Evolutionary conservation across 2,329 filamentous ascomycete genomes (phyloP).

Genomic region (Neoascochyta sp.): DNA sequence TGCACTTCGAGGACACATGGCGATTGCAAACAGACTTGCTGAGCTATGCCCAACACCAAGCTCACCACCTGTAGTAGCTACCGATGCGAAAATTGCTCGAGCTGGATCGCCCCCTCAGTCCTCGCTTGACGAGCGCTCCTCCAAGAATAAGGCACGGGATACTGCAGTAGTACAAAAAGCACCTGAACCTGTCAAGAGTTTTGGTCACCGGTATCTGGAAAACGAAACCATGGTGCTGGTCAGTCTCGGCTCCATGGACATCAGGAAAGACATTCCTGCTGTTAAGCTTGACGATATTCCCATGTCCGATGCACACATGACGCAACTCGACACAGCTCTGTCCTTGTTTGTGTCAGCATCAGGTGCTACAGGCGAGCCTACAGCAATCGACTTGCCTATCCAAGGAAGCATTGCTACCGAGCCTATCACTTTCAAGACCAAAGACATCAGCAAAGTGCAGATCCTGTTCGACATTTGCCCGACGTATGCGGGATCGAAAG

Average conservation of each 20-base stretch:
- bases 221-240: conserved; percentile 87
- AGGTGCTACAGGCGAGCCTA: conserved; percentile 80
- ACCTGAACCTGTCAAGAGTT: conserved; percentile 83
- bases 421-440: conserved; percentile 82
- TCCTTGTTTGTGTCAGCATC: conserved; percentile 86
- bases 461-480: conserved; percentile 92
- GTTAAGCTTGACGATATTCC: conserved; percentile 88
- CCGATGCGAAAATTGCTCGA: conserved; percentile 25
- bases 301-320: conserved; percentile 80
- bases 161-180: conserved; percentile 43
- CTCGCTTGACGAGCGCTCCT: conserved; percentile 52
- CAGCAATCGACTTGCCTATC: conserved; percentile 85
- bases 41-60: conserved; percentile 47
- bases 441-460: conserved; percentile 75
- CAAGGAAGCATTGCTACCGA: conserved; percentile 93
- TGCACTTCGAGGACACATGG: conserved; percentile 80
- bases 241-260: conserved; percentile 92
- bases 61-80: conserved; percentile 23
- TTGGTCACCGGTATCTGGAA: conserved; percentile 91
- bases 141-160: conserved; percentile 40
- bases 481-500: conserved; percentile 79
- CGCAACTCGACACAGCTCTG: conserved; percentile 88
- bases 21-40: conserved; percentile 68
- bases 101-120: conserved; percentile 51
- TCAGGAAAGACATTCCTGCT: conserved; percentile 72